phyloP scores from a whole-genome alignment of 805 yeast species.

The Jamesozyma lodderae region DNA sequence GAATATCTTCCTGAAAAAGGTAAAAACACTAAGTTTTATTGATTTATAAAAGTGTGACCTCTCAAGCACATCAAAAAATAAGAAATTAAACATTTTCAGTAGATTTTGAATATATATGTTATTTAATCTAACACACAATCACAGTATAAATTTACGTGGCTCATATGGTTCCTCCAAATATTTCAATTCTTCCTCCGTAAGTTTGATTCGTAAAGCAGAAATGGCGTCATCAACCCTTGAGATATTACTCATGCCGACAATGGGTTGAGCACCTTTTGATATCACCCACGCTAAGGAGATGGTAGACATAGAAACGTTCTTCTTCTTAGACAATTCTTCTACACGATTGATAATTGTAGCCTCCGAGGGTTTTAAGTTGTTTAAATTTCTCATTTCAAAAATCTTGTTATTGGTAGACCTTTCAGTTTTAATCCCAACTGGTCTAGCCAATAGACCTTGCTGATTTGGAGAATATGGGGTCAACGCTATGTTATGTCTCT shows the following conservation, averaged over 20 bases:
- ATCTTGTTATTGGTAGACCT: constrained; percentile 8
- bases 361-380: constrained; percentile 15
- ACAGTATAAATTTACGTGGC: no score
- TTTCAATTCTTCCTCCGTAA: constrained; percentile 23
- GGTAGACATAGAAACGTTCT: constrained; percentile 42
- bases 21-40: no score
- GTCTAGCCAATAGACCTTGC: constrained; percentile 46
- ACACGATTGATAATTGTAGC: constrained; percentile 38
- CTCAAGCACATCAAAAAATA: no score
- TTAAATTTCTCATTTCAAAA: constrained; percentile 35
- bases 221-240: constrained; percentile 46
- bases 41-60: no score
- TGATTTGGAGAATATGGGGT: constrained; percentile 58
- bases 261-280: constrained; percentile 43
- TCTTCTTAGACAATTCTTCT: constrained; percentile 44
- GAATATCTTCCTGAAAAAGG: no score
- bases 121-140: no score
- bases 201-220: constrained; percentile 33
- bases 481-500: constrained; percentile 43
- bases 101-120: no score
- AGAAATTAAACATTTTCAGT: no score
- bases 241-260: constrained; percentile 43
- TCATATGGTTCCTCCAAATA: constrained; percentile 13
- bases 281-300: constrained; percentile 47
- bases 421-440: constrained; percentile 18